phyloP scores from a whole-genome alignment of 257 asterid genomes.

The Nicotiana sylvestris region DNA sequence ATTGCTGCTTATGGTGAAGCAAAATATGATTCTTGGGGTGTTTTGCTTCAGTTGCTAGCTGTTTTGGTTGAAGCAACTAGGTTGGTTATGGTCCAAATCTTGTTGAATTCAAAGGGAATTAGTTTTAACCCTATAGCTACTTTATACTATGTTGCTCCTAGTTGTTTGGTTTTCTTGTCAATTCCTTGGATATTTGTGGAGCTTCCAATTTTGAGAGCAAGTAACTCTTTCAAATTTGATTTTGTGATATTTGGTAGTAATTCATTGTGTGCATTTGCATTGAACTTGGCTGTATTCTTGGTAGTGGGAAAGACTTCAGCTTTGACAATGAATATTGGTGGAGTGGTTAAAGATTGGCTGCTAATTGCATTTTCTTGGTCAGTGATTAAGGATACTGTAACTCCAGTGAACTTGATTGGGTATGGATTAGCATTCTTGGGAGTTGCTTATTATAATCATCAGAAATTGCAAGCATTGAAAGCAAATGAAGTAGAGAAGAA shows the following conservation, averaged over 20 bases:
- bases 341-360: constrained; percentile 75
- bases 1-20: constrained; percentile 87
- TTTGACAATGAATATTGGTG: constrained; percentile 79
- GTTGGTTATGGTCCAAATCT: constrained; percentile 65
- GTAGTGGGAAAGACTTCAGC: constrained; percentile 80
- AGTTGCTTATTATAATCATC: constrained; percentile 59
- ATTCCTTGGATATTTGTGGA: constrained; percentile 72
- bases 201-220: constrained; percentile 35
- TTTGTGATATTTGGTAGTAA: constrained; percentile 57
- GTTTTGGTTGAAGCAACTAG: constrained; percentile 71
- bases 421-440: constrained; percentile 73
- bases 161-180: constrained; percentile 47
- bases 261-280: constrained; percentile 65
- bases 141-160: constrained; percentile 67
- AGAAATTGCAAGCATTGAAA: constrained; percentile 68
- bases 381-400: constrained; percentile 74
- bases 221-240: constrained; percentile 36
- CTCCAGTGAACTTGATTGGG: constrained; percentile 55
- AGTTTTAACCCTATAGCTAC: constrained; percentile 65
- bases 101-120: constrained; percentile 63
- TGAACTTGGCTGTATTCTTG: constrained; percentile 68
- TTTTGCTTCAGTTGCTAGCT: constrained; percentile 56
- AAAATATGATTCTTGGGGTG: constrained; percentile 68
- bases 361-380: constrained; percentile 83
- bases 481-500: constrained; percentile 59